These are phyloP conservation scores for Anacardium occidentale DNA, from an alignment of 345 rosid species.

Conservation along the genomic window DNA sequence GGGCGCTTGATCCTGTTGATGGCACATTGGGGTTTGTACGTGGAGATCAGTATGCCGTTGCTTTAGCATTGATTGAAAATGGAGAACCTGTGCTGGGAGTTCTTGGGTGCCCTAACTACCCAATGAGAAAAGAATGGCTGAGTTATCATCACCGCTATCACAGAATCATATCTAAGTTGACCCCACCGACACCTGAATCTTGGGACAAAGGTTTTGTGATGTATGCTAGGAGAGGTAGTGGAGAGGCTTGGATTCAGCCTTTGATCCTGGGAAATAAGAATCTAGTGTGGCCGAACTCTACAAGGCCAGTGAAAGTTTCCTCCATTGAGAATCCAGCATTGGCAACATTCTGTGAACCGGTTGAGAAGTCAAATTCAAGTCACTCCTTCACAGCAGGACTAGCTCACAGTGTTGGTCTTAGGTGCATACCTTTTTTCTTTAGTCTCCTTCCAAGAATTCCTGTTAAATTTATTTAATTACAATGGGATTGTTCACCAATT, in stretches of 20 bases:
- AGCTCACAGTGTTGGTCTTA: conserved; percentile 54
- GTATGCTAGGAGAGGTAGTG: conserved; percentile 45
- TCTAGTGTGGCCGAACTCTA: conserved; percentile 44
- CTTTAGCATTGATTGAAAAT: conserved; percentile 48
- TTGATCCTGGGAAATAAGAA: conserved; percentile 31
- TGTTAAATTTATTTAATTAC: not conserved
- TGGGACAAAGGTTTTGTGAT: conserved; percentile 59
- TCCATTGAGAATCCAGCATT: conserved; percentile 44
- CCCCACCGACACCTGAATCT: conserved; percentile 39
- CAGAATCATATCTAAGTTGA: conserved; percentile 49
- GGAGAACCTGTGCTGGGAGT: conserved; percentile 58
- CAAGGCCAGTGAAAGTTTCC: conserved; percentile 43
- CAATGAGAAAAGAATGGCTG: conserved; percentile 56
- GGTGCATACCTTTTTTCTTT: conserved; percentile 27
- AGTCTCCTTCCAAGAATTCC: not conserved
- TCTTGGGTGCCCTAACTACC: conserved; percentile 62
- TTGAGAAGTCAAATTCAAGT: conserved; percentile 53
- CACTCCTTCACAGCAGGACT: conserved; percentile 63
- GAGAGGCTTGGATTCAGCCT: conserved; percentile 58
- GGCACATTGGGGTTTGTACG: conserved; percentile 58
- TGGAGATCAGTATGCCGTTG: conserved; percentile 61
- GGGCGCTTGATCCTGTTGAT: conserved; percentile 61
- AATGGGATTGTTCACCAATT: not conserved
- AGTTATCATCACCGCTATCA: conserved; percentile 54
- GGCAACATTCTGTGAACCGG: conserved; percentile 62